These are phyloP conservation scores for Chamaenerion angustifolium DNA, from an alignment of 345 rosid genomes.

Conservation along the genomic window DNA sequence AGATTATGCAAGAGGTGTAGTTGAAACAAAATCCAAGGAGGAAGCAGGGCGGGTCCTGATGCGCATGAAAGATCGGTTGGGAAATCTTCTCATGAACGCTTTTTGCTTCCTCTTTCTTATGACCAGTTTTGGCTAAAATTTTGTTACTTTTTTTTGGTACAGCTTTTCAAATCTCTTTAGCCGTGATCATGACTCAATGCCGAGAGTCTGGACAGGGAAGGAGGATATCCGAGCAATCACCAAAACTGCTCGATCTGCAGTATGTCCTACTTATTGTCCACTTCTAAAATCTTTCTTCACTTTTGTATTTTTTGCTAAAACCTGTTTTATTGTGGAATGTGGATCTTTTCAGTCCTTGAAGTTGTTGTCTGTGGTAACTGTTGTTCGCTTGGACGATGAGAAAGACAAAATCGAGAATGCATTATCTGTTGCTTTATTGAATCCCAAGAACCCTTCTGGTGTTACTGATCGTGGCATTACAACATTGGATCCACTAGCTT, in stretches of 20 bases:
- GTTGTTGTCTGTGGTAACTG: constrained; percentile 69
- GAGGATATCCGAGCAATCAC: constrained; percentile 88
- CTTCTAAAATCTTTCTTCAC: constrained; percentile 25
- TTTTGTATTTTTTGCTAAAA: background rate
- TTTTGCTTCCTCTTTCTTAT: constrained; percentile 2
- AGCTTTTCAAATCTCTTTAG: constrained; percentile 75
- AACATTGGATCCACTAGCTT: constrained; percentile 54
- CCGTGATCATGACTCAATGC: constrained; percentile 88
- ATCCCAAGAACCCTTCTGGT: constrained; percentile 14
- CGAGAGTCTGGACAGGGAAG: constrained; percentile 86
- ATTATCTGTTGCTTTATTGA: constrained; percentile 36
- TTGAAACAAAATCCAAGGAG: constrained; percentile 65
- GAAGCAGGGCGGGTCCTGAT: constrained; percentile 63
- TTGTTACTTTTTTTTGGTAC: constrained; percentile 8
- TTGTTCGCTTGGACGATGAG: constrained; percentile 53
- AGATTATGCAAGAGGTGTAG: constrained; percentile 57
- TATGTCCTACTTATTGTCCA: constrained; percentile 21
- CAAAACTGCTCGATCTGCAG: constrained; percentile 65
- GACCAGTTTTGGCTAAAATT: background rate
- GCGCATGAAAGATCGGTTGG: constrained; percentile 71
- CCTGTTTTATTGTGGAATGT: background rate
- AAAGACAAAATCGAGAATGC: constrained; percentile 56
- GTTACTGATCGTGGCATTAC: constrained; percentile 36
- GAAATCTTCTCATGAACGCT: constrained; percentile 8
- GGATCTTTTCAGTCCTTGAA: constrained; percentile 48